Evolutionary conservation across 164 flowering plant species (phyloP).

Genomic region (Chloranthus sessilifolius): DNA sequence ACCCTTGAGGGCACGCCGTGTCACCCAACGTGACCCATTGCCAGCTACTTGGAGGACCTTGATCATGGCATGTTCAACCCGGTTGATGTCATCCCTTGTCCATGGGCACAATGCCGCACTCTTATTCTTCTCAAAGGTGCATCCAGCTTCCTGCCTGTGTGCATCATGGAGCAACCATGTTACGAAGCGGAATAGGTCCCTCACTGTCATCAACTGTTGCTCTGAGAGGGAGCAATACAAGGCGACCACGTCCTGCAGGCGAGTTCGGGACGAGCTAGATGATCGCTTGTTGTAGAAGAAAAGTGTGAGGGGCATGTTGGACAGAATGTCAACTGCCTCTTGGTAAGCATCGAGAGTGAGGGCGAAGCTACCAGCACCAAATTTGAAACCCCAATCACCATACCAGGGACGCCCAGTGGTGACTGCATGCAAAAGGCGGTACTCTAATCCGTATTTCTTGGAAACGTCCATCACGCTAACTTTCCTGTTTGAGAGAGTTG

Average conservation of each 20-base stretch:
- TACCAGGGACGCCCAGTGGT: constrained; percentile 71
- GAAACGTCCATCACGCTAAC: constrained; percentile 90
- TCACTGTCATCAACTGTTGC: constrained; percentile 34
- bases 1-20: constrained; percentile 60
- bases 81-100: constrained; percentile 42
- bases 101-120: constrained; percentile 30
- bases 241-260: constrained; percentile 39
- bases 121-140: constrained; percentile 19
- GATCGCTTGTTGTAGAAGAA: constrained; percentile 31
- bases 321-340: constrained; percentile 45
- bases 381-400: constrained; percentile 83
- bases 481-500: constrained; percentile 46
- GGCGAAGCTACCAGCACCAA: constrained; percentile 77
- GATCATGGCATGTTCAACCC: constrained; percentile 59
- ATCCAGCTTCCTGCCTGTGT: constrained; percentile 17
- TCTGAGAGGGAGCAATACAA: constrained; percentile 63
- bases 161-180: constrained; percentile 36
- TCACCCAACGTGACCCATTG: constrained; percentile 60
- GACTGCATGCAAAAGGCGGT: constrained; percentile 70
- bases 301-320: constrained; percentile 36
- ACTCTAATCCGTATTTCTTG: constrained; percentile 70
- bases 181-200: constrained; percentile 54
- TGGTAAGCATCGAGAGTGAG: constrained; percentile 47
- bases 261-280: constrained; percentile 34
- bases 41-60: constrained; percentile 60